Conservation (phyloP, 2,329 filamentous ascomycete species). For the Metarhizium sp. region DNA sequence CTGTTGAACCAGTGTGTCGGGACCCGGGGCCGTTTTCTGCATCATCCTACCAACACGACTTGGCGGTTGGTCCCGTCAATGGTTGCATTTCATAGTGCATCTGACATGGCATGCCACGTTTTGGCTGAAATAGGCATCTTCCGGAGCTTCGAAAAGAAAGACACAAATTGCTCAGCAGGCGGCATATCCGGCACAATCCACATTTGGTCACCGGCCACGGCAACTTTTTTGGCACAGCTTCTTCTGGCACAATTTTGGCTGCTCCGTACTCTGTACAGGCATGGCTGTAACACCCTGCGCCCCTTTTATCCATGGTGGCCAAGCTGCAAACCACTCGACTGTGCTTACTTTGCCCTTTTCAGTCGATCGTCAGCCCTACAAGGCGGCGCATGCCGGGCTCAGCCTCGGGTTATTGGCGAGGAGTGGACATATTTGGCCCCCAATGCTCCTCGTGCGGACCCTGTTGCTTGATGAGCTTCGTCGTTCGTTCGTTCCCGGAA, state of each 20-base stretch:
- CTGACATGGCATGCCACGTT: background rate
- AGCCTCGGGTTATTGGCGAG: slow-evolving; percentile 1
- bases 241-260: too few relatives aligned
- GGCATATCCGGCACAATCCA: background rate
- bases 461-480: background rate
- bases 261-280: too few relatives aligned
- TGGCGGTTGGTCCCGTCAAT: background rate
- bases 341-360: slow-evolving; percentile 1
- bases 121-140: background rate
- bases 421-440: slow-evolving; percentile 2
- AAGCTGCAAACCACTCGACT: background rate
- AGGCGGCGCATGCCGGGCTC: slow-evolving; percentile 2
- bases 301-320: background rate
- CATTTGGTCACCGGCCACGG: background rate
- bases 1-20: background rate
- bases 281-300: background rate
- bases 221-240: too few relatives aligned
- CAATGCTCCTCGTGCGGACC: background rate
- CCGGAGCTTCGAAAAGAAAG: background rate
- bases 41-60: background rate
- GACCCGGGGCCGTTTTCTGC: background rate
- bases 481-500: background rate
- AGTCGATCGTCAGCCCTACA: slow-evolving; percentile 6
- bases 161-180: background rate
- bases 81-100: background rate